These are phyloP conservation scores for Globisporangium megalacanthum DNA, from an alignment of 352 stramenopile genomes.

Conservation along the genomic window DNA sequence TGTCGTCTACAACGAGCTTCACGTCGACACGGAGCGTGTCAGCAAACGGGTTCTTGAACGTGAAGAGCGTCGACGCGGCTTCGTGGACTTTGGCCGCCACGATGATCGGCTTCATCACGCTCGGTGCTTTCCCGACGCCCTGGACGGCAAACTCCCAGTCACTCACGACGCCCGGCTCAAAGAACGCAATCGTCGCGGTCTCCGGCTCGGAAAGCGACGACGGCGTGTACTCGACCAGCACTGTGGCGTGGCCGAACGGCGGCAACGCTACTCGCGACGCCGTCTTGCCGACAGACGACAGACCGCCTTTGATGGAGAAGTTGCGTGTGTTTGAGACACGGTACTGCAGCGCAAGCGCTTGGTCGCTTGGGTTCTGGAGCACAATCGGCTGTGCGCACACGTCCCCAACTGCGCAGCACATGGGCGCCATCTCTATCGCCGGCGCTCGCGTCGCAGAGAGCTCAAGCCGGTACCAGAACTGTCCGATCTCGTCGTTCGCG, in stretches of 20 bases:
- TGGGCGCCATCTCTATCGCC: slow-evolving; percentile 53
- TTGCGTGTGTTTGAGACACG: slow-evolving; percentile 80
- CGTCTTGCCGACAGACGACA: neutral
- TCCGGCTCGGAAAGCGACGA: slow-evolving; percentile 86
- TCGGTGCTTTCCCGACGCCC: slow-evolving; percentile 76
- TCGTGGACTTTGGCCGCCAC: slow-evolving; percentile 72
- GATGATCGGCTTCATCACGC: slow-evolving; percentile 85
- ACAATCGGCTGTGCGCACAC: slow-evolving; percentile 65
- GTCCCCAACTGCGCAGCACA: slow-evolving; percentile 83
- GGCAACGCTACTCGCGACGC: slow-evolving; percentile 33
- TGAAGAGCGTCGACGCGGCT: slow-evolving; percentile 81
- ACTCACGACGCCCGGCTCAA: slow-evolving; percentile 68
- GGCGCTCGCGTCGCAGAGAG: slow-evolving; percentile 57
- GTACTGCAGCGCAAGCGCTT: slow-evolving; percentile 69
- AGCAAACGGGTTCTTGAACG: slow-evolving; percentile 92
- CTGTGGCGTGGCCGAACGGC: slow-evolving; percentile 61
- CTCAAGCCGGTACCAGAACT: slow-evolving; percentile 92
- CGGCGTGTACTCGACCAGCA: slow-evolving; percentile 87
- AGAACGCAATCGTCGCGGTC: slow-evolving; percentile 59
- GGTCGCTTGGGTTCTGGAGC: slow-evolving; percentile 88
- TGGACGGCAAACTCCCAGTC: slow-evolving; percentile 86
- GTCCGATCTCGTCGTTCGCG: slow-evolving; percentile 83
- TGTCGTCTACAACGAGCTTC: slow-evolving; percentile 32
- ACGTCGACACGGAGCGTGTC: slow-evolving; percentile 78
- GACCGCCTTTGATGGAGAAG: slow-evolving; percentile 71